Percentiles rank a stretch among this genome's conserved stretches.
phyloP scores from a whole-genome alignment of 1,139 yeast species.

The Saccharomyces hybrid region DNA sequence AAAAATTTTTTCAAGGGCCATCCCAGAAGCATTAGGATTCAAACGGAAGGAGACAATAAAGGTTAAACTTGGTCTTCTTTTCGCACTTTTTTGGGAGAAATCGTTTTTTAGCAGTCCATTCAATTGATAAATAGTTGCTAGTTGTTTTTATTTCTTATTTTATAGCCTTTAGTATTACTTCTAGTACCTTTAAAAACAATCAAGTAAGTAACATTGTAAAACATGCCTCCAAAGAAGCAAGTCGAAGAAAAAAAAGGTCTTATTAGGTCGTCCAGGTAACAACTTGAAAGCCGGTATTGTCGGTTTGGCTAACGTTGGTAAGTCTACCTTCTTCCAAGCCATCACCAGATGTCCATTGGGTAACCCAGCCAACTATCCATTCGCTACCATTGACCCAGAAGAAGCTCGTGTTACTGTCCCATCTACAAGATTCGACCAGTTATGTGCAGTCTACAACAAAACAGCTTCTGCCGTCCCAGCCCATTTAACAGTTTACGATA shows the following conservation, averaged over 20 bases:
- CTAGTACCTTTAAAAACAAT: neutral
- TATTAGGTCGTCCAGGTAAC: constrained; percentile 97
- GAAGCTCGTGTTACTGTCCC: constrained; percentile 97
- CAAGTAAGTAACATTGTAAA: constrained; percentile 1
- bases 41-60: neutral
- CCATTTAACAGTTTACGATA: constrained; percentile 85
- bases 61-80: neutral
- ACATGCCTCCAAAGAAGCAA: constrained; percentile 93
- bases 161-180: neutral
- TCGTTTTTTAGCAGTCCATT: constrained; percentile 4
- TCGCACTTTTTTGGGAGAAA: constrained; percentile 2
- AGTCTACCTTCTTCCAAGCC: constrained; percentile 85
- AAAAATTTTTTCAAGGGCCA: neutral
- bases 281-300: constrained; percentile 94
- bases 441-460: constrained; percentile 59
- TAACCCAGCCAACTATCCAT: constrained; percentile 97
- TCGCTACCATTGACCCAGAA: constrained; percentile 98
- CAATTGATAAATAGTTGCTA: neutral
- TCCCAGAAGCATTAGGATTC: neutral
- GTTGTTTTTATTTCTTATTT: neutral
- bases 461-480: constrained; percentile 90
- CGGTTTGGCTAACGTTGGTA: constrained; percentile 94
- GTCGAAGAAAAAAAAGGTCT: constrained; percentile 81
- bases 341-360: constrained; percentile 88
- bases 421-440: constrained; percentile 75